phyloP scores from a whole-genome alignment of 441 rosid species.

The Jatropha multifida region DNA sequence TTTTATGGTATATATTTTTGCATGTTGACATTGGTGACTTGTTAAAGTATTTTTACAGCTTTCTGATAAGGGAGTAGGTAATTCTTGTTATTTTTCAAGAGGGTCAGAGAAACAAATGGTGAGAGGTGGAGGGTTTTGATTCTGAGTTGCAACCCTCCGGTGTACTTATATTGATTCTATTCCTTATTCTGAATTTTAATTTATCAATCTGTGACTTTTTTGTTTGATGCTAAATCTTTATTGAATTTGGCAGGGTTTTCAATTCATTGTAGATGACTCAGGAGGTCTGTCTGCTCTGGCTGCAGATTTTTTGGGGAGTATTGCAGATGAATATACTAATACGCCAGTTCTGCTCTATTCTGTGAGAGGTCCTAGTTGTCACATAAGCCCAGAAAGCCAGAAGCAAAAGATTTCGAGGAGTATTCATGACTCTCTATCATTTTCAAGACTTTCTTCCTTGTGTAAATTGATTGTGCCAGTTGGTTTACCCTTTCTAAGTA shows the following conservation, averaged over 20 bases:
- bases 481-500: slow-evolving; percentile 67
- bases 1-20: background rate
- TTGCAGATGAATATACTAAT: slow-evolving; percentile 76
- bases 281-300: slow-evolving; percentile 89
- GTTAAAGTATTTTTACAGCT: background rate
- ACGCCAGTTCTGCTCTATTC: slow-evolving; percentile 73
- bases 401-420: slow-evolving; percentile 51
- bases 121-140: slow-evolving; percentile 3
- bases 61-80: background rate
- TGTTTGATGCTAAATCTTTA: slow-evolving; percentile 17
- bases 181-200: background rate
- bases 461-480: slow-evolving; percentile 72
- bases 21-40: background rate
- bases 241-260: slow-evolving; percentile 65
- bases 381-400: slow-evolving; percentile 38
- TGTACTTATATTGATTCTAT: background rate
- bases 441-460: slow-evolving; percentile 62
- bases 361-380: slow-evolving; percentile 57
- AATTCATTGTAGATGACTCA: slow-evolving; percentile 79
- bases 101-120: background rate
- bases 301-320: slow-evolving; percentile 68
- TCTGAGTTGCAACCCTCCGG: background rate
- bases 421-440: slow-evolving; percentile 82
- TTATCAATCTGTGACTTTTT: background rate
- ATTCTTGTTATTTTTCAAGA: background rate